Evolutionary conservation across 2,329 filamentous ascomycete species (phyloP).

Genomic region (Capronia epimyces): DNA sequence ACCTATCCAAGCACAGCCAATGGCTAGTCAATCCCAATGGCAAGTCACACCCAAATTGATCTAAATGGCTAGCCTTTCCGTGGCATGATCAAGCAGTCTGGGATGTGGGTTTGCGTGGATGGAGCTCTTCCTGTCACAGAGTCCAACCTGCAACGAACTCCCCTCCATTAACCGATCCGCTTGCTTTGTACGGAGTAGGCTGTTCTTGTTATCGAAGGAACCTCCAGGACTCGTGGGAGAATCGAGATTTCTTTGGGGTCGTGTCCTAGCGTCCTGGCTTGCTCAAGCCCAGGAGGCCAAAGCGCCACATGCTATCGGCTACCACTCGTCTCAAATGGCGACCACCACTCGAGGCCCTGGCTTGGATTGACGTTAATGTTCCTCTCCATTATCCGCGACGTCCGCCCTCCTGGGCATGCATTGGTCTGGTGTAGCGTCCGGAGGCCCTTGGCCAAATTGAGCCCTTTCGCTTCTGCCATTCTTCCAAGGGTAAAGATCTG

Average conservation of each 20-base stretch:
- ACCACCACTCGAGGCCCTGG: background rate
- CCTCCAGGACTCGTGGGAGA: no score
- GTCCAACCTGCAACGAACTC: background rate
- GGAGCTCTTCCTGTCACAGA: background rate
- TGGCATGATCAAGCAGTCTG: no score
- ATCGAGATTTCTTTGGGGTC: background rate
- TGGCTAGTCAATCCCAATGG: background rate
- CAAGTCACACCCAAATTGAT: background rate
- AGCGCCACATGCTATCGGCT: background rate
- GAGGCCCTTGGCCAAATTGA: background rate
- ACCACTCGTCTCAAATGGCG: background rate
- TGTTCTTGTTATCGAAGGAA: no score
- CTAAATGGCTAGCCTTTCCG: no score
- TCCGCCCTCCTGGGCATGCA: background rate
- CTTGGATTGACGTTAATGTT: conserved; percentile 10
- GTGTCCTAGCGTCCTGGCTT: background rate
- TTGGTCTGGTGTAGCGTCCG: background rate
- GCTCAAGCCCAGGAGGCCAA: background rate
- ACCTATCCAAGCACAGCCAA: no score
- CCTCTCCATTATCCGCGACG: conserved; percentile 2
- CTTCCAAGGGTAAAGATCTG: conserved; percentile 10
- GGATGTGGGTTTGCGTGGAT: background rate
- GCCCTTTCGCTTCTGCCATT: conserved; percentile 8
- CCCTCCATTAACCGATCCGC: no score
- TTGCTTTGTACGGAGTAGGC: no score